Evolutionary conservation across 2,329 filamentous ascomycete genomes (phyloP), one percentile per base, ranked within the genome.

Genomic region (Aspergillus cejpii): DNA sequence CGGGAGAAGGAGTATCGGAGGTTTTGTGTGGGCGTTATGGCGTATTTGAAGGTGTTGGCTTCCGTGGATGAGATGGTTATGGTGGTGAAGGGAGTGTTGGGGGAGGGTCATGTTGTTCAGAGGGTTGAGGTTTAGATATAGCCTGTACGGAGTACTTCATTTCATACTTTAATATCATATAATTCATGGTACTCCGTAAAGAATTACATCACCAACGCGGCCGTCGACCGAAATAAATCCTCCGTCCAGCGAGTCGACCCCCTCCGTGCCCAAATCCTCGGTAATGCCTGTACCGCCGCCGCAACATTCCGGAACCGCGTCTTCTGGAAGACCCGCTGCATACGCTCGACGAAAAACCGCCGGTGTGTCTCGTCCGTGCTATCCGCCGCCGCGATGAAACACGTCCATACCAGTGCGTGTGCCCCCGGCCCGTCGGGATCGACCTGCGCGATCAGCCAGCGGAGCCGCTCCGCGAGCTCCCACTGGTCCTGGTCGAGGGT

Each of bases 21-120:
- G 12, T 76, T 72, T 49, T 76, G 73, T 29, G 70, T 74, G 4
- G 73, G 68, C 1, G 42, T 75, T 12, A 70, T 64, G 6, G 52
- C 68, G 2, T 74, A 74, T 42, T 44, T 75, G 2, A 67, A 66
- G 41, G 71, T 76, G 20, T 39, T 76, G 21, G 59, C 60, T 0
- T 56, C 63, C 0, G 55, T 74, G 6, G 73, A 76, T 54, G 72
- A 74, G 24, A 45, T 75, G 42, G 64, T 75, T 2, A 48, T 71
- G 12, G 57, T 69, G 0, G 56, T 75, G 23, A 76, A 75, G 57
- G 60, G 55, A 4, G 62, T 61, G 0, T 40, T 75, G 36, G 73
- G 74, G 0, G 73, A 75, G 56, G 57, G 63, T 2, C 62, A 66
- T 48, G 46, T 66, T 17, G 58, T 67, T 8, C 42, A 57, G 41